Evolutionary conservation across 768 basidiomycete species (phyloP).

Genomic region (Trametes cubensis): DNA sequence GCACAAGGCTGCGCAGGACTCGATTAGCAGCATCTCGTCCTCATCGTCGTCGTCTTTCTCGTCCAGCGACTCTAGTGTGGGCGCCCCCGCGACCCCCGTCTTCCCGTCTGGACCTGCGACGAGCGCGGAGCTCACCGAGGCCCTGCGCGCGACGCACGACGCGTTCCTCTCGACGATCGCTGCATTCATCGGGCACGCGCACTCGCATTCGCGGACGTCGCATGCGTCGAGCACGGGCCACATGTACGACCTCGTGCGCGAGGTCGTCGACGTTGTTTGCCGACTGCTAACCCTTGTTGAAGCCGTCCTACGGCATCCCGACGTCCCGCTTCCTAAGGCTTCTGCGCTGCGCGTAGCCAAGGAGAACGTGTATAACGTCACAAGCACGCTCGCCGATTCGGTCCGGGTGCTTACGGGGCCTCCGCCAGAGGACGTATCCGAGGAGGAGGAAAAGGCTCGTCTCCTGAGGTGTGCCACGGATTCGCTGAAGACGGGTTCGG

Average conservation of each 20-base stretch:
- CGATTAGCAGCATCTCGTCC: conserved; percentile 74
- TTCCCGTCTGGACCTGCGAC: conserved; percentile 78
- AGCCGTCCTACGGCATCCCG: conserved; percentile 77
- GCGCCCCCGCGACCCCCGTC: conserved; percentile 47
- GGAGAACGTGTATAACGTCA: conserved; percentile 81
- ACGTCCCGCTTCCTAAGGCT: conserved; percentile 64
- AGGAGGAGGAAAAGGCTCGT: conserved; percentile 81
- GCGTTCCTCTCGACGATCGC: conserved; percentile 92
- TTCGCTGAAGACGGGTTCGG: conserved; percentile 84
- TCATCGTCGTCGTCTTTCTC: conserved; percentile 72
- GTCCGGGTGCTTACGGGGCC: conserved; percentile 74
- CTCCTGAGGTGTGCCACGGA: conserved; percentile 86
- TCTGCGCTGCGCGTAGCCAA: conserved; percentile 71
- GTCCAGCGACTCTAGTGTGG: conserved; percentile 53
- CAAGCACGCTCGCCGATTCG: conserved; percentile 84
- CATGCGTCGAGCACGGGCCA: conserved; percentile 94
- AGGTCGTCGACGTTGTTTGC: conserved; percentile 92
- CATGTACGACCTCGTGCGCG: conserved; percentile 92
- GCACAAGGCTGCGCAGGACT: conserved; percentile 39
- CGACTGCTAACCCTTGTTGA: conserved; percentile 91
- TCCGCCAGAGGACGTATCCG: conserved; percentile 50
- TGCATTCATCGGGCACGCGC: conserved; percentile 96
- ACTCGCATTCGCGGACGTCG: conserved; percentile 85
- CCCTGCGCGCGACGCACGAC: conserved; percentile 84
- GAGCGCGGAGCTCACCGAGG: conserved; percentile 69